Conservation (phyloP, 148 eudicot species). For the Polygonum aviculare region DNA sequence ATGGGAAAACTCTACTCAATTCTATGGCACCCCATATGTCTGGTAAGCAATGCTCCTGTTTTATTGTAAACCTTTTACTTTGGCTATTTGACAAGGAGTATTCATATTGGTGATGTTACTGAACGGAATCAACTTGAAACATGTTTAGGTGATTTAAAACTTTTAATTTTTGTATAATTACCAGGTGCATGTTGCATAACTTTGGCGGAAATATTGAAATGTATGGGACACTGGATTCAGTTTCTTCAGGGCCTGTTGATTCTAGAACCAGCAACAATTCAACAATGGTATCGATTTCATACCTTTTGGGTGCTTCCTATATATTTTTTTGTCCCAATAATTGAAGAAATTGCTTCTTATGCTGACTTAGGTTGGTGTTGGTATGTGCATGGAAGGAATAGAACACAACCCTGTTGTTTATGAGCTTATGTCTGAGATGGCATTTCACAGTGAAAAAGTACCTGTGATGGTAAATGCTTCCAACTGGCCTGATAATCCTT, state of each 20-base stretch:
- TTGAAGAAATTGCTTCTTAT: not conserved
- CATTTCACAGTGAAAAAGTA: slow-evolving; percentile 65
- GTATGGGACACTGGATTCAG: slow-evolving; percentile 84
- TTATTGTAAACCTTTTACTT: not conserved
- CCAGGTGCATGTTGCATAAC: slow-evolving; percentile 99
- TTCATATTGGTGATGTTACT: not conserved
- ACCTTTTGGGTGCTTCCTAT: not conserved
- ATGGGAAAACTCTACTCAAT: slow-evolving; percentile 84
- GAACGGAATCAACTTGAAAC: not conserved
- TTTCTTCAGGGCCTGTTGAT: slow-evolving; percentile 89
- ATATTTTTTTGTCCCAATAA: not conserved
- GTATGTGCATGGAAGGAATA: slow-evolving; percentile 99
- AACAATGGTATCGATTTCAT: slow-evolving; percentile 55
- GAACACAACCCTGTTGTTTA: slow-evolving; percentile 98
- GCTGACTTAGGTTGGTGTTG: slow-evolving; percentile 78
- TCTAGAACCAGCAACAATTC: slow-evolving; percentile 76
- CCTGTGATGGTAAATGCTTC: slow-evolving; percentile 22
- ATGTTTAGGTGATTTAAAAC: not conserved
- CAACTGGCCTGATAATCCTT: not conserved
- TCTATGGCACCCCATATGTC: slow-evolving; percentile 87
- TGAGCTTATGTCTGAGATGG: slow-evolving; percentile 99
- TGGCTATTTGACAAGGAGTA: not conserved
- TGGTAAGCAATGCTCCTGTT: slow-evolving; percentile 40
- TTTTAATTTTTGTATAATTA: not conserved
- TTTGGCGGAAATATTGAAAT: slow-evolving; percentile 98